Conservation (phyloP, 495 filamentous ascomycete genomes). For the Penicillium tannophilum region DNA sequence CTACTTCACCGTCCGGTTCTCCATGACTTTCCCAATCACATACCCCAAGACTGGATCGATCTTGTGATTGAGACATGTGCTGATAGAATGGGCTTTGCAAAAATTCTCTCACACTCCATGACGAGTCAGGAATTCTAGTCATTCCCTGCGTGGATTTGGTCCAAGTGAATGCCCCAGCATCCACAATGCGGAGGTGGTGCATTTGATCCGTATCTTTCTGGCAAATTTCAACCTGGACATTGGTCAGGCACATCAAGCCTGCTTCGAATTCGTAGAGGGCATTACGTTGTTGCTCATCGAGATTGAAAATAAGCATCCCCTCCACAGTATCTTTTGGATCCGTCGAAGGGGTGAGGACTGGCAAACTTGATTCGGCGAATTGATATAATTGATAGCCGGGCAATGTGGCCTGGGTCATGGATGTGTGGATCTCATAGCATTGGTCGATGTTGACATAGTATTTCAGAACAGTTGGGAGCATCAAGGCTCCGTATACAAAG, state of each 20-base stretch:
- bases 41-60: not conserved
- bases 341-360: slow-evolving; percentile 23
- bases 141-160: slow-evolving; percentile 14
- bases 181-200: slow-evolving; percentile 16
- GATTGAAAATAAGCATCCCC: slow-evolving; percentile 33
- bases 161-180: slow-evolving; percentile 30
- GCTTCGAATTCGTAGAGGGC: slow-evolving; percentile 28
- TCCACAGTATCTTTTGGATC: slow-evolving; percentile 23
- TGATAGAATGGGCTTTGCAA: slow-evolving; percentile 24
- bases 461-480: slow-evolving; percentile 35
- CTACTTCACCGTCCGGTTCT: too few relatives aligned
- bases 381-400: slow-evolving; percentile 22
- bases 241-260: slow-evolving; percentile 22
- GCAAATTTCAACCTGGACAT: slow-evolving; percentile 25
- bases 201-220: slow-evolving; percentile 13
- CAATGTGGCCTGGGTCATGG: slow-evolving; percentile 31
- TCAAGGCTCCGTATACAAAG: slow-evolving; percentile 24
- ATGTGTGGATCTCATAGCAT: slow-evolving; percentile 12
- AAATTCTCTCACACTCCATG: slow-evolving; percentile 25
- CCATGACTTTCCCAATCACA: not conserved
- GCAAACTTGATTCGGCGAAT: slow-evolving; percentile 14
- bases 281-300: slow-evolving; percentile 27
- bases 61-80: slow-evolving; percentile 23
- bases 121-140: slow-evolving; percentile 9
- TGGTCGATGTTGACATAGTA: slow-evolving; percentile 24